phyloP scores from a whole-genome alignment of 495 filamentous ascomycete species.

The Hypoxylon rickii region DNA sequence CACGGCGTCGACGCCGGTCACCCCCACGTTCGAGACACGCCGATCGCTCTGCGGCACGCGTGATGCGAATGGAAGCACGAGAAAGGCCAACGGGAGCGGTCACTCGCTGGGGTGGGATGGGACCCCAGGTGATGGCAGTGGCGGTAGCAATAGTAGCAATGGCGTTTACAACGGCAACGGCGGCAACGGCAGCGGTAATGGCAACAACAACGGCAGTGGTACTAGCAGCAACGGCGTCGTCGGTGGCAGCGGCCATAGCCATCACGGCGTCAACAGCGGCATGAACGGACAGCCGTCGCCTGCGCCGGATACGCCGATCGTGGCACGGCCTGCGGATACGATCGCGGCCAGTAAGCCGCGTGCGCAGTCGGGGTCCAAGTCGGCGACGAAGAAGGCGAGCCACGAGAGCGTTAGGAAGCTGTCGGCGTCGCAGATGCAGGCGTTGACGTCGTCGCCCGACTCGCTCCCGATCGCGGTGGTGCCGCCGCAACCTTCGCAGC shows the following conservation, averaged over 20 bases:
- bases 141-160: too few species aligned
- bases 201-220: background rate
- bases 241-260: background rate
- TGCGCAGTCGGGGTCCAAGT: conserved; percentile 26
- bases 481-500: conserved; percentile 22
- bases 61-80: conserved; percentile 5
- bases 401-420: conserved; percentile 55
- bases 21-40: conserved; percentile 9
- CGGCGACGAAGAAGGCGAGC: conserved; percentile 40
- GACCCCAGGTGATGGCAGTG: too few species aligned
- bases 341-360: conserved; percentile 18
- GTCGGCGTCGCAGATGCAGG: conserved; percentile 60
- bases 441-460: conserved; percentile 57
- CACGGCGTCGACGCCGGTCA: conserved; percentile 21
- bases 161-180: too few species aligned
- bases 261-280: background rate
- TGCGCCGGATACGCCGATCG: conserved; percentile 2
- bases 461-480: conserved; percentile 51
- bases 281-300: conserved; percentile 18
- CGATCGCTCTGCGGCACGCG: background rate
- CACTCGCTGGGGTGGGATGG: too few species aligned
- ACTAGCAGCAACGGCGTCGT: background rate
- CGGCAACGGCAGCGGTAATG: conserved; percentile 1
- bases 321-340: conserved; percentile 6
- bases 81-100: too few species aligned